Evolutionary conservation across 495 filamentous ascomycete genomes (phyloP), one percentile per base, ranked within the genome.

Genomic region (Amniculicola lignicola): DNA sequence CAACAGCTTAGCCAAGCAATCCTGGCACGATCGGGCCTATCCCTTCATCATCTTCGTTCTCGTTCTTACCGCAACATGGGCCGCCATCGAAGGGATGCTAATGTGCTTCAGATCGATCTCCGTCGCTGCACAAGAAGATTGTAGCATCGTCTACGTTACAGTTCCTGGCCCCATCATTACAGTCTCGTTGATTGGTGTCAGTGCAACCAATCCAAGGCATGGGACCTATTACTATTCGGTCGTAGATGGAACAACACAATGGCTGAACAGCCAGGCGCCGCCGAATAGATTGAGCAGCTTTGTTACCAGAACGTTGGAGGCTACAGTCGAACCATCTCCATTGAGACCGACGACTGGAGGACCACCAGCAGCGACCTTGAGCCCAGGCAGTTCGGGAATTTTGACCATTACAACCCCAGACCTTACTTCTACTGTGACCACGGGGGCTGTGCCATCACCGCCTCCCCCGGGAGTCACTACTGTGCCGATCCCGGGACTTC

Each of bases 211-310:
- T 54, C 60, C 37, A 31, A 28, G 19, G 33, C 44, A 33, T n/a
- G 54, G 60, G 10, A 49, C 60, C 4, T 63, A 63, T 55, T 63
- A 49, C 49, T 62, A 53, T 31, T 57, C 53, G 7, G 59, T 62
- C 19, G 31, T 62, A n/a, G 25, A 57, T 38, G 59, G 59, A 23
- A 42, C 50, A 18, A 63, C 60, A 10, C 14, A 44, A 19, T 63
- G 60, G 60, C 35, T 63, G 15, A 46, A 59, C 24, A 47, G 60
- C 22, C 2, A 23, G 27, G 54, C 44, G 18, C 60, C 60, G 16
- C 59, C 46, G 10, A 44, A 18, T 11, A 41, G 25, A 16, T 37
- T 43, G 24, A 53, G 24, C 15, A 23, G 37, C 9, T 35, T 45
- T 28, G 25, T 53, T 18, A 38, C 25, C 9, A 27, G 12, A 27